Evolutionary conservation across 2,329 filamentous ascomycete species (phyloP), one percentile per base, ranked within the genome.

Genomic region (Arthrinium phaeospermum): DNA sequence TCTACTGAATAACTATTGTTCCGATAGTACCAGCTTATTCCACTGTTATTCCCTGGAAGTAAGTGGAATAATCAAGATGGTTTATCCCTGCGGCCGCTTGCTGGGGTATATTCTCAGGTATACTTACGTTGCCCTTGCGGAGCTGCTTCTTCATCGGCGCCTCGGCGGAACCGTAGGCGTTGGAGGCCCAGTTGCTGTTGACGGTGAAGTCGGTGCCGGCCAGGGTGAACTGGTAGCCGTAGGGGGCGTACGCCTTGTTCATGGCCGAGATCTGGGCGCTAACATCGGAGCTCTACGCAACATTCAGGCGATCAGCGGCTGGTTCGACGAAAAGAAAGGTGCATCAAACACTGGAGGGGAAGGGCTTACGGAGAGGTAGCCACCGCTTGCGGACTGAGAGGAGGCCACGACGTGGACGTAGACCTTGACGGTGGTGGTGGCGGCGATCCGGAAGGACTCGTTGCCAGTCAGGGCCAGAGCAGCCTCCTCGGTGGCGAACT

Each of bases 101-200:
- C n/a, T n/a, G n/a, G 22, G 22, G 47, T 6, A 22, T 10, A n/a
- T 2, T 10, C 7, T 22, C 27, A 1, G 4, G 12, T 30, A 30
- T 8, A 57, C 51, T 57, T 57, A 57, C 51, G 72, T 80, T 80
- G 67, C 86, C 86, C 78, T 84, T 81, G 73, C 84, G 84, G 13
- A 87, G 85, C 37, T 81, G 76, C 51, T 72, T 76, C 82, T 86
- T 87, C 85, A 87, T 87, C 2, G 75, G 79, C 70, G 80, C 70
- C 72, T 86, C 83, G n/a, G 76, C 73, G 34, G 57, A 64, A 1
- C 57, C 57, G 57, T 64, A 64, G 1, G 79, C 78, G 34, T 84
- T 85, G 19, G 72, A 75, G 44, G 85, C 84, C 85, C 86, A 89
- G 76, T 79, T 79, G 27, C 78, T 51, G 81, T 89, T 88, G 76